A percentile compares a stretch with the other conserved stretches of the same genome.
phyloP scores from a whole-genome alignment of 768 basidiomycete genomes.

The Agaricus subrufescens region DNA sequence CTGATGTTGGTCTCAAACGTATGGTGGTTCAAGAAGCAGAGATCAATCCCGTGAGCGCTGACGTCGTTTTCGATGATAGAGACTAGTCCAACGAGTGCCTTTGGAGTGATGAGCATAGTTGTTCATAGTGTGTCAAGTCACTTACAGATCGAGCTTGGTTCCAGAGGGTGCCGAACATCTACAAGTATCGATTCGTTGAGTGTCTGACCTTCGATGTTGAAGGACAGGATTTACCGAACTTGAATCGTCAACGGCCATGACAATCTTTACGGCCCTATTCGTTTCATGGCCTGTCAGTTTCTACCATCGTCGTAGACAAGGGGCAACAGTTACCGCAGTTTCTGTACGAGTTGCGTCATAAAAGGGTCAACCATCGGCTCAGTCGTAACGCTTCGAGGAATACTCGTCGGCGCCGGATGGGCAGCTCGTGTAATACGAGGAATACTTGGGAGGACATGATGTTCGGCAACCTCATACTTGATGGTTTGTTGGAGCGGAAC shows the following conservation, averaged over 20 bases:
- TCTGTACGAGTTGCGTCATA: background rate
- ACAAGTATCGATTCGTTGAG: background rate
- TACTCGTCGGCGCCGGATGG: background rate
- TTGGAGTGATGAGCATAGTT: background rate
- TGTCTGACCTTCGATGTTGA: background rate
- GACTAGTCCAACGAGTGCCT: conserved; percentile 7
- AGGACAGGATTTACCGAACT: conserved; percentile 12
- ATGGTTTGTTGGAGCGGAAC: conserved; percentile 16
- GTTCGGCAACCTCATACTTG: conserved; percentile 14
- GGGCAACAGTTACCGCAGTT: background rate
- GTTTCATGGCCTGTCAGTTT: background rate
- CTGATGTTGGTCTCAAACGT: conserved; percentile 5
- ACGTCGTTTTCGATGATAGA: conserved; percentile 6
- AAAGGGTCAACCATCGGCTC: background rate
- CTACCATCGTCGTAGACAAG: background rate
- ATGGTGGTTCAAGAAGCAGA: conserved; percentile 8
- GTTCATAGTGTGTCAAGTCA: background rate
- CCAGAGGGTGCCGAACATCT: conserved; percentile 19
- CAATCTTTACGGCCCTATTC: conserved; percentile 16
- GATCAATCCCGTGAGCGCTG: conserved; percentile 5
- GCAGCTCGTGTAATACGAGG: conserved; percentile 11
- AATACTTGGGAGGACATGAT: conserved; percentile 9
- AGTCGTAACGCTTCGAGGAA: background rate
- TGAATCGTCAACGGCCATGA: conserved; percentile 19
- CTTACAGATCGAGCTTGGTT: conserved; percentile 14